Evolutionary conservation across 176 grass and related monocot genomes (phyloP).

Genomic region (Musa beccarii): DNA sequence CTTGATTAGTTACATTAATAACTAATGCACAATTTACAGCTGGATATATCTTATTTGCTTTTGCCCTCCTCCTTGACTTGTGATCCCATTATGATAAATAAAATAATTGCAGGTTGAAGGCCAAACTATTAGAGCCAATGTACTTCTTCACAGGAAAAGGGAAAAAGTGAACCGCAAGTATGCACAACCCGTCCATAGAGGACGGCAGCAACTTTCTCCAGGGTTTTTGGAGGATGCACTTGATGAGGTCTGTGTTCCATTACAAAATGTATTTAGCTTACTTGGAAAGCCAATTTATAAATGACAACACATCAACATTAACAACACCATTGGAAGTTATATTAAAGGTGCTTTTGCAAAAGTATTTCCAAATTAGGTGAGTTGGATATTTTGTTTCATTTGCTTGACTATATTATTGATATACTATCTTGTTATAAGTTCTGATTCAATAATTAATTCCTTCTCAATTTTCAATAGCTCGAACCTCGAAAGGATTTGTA

Average conservation of each 20-base stretch:
- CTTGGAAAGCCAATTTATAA: too few relatives aligned
- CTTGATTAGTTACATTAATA: not conserved
- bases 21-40: not conserved
- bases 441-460: too few relatives aligned
- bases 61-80: not conserved
- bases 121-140: slow-evolving; percentile 76
- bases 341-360: too few relatives aligned
- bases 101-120: slow-evolving; percentile 38
- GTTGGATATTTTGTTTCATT: too few relatives aligned
- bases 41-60: slow-evolving; percentile 1
- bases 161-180: slow-evolving; percentile 81
- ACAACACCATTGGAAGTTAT: too few relatives aligned
- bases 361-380: too few relatives aligned
- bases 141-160: slow-evolving; percentile 57
- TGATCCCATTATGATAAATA: not conserved
- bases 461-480: too few relatives aligned
- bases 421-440: too few relatives aligned
- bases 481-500: too few relatives aligned
- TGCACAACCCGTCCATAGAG: slow-evolving; percentile 43
- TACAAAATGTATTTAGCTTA: too few relatives aligned
- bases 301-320: too few relatives aligned
- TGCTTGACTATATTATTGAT: too few relatives aligned
- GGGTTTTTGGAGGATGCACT: slow-evolving; percentile 74
- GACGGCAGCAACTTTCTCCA: slow-evolving; percentile 53
- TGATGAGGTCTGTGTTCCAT: slow-evolving; percentile 52